A percentile compares a stretch with the other conserved stretches of the same genome.
Evolutionary conservation across 371 early-diverging fungal species (phyloP).

Genomic region (Circinella minor): DNA sequence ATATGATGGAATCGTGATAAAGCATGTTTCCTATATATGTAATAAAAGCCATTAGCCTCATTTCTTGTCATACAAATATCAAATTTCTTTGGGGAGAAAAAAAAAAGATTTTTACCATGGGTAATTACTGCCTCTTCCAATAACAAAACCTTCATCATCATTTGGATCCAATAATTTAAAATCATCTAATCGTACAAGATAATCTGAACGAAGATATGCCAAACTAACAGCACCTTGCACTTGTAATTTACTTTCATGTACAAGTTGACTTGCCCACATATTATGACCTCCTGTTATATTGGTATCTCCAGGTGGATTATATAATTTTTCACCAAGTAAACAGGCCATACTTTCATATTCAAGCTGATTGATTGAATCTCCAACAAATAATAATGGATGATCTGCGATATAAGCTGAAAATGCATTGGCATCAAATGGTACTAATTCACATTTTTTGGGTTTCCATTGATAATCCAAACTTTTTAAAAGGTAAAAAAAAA

Average conservation of each 20-base stretch:
- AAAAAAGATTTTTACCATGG: slow-evolving; percentile 37
- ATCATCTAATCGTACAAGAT: slow-evolving; percentile 46
- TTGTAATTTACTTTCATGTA: slow-evolving; percentile 22
- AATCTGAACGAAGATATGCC: slow-evolving; percentile 49
- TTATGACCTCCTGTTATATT: slow-evolving; percentile 37
- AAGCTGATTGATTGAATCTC: slow-evolving; percentile 53
- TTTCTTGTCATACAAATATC: no score
- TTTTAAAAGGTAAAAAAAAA: slow-evolving; percentile 2
- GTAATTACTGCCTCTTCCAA: slow-evolving; percentile 49
- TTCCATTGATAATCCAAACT: slow-evolving; percentile 49
- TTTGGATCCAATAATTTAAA: slow-evolving; percentile 43
- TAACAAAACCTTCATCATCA: slow-evolving; percentile 36
- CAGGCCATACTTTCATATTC: slow-evolving; percentile 52
- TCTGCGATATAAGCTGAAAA: slow-evolving; percentile 36
- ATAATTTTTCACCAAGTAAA: slow-evolving; percentile 33
- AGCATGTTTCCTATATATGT: slow-evolving; percentile 40
- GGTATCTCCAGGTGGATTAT: slow-evolving; percentile 18
- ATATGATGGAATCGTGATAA: slow-evolving; percentile 43
- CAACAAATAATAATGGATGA: slow-evolving; percentile 46
- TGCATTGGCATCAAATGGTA: slow-evolving; percentile 29
- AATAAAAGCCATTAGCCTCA: no score
- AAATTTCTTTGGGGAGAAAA: background rate
- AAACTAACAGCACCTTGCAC: slow-evolving; percentile 32
- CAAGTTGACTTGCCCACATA: slow-evolving; percentile 26
- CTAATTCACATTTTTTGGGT: slow-evolving; percentile 33